Conservation (phyloP, 495 filamentous ascomycete genomes). For the Penicillium paradoxum region DNA sequence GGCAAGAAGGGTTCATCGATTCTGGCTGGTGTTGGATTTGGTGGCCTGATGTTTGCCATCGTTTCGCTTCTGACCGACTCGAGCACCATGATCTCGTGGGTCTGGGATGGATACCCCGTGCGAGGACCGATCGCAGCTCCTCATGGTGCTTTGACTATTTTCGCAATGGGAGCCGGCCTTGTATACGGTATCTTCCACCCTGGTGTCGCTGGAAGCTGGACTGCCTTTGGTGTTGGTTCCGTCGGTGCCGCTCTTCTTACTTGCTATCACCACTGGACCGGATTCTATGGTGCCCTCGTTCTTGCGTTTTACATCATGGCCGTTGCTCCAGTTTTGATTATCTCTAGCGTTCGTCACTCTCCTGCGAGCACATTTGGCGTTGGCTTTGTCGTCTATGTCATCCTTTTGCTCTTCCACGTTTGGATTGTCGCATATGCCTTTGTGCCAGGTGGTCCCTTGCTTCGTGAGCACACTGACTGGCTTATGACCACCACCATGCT, state of each 20-base stretch:
- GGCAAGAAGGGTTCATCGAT: slow-evolving; percentile 61
- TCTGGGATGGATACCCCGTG: slow-evolving; percentile 96
- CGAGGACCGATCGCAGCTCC: slow-evolving; percentile 83
- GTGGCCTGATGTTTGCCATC: slow-evolving; percentile 81
- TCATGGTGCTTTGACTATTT: slow-evolving; percentile 79
- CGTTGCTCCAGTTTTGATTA: slow-evolving; percentile 69
- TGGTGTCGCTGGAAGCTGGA: slow-evolving; percentile 69
- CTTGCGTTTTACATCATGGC: slow-evolving; percentile 78
- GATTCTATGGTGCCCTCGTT: slow-evolving; percentile 79
- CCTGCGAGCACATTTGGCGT: slow-evolving; percentile 78
- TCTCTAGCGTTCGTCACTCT: slow-evolving; percentile 65
- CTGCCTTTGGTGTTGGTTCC: slow-evolving; percentile 70
- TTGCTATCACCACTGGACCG: slow-evolving; percentile 75
- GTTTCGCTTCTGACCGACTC: slow-evolving; percentile 94
- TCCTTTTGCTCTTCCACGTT: slow-evolving; percentile 88
- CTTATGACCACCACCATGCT: slow-evolving; percentile 84
- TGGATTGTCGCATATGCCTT: slow-evolving; percentile 99
- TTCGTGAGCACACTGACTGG: slow-evolving; percentile 94
- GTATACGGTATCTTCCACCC: slow-evolving; percentile 70
- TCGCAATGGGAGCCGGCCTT: slow-evolving; percentile 82
- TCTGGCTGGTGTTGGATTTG: slow-evolving; percentile 72
- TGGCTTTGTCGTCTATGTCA: slow-evolving; percentile 83
- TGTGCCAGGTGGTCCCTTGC: slow-evolving; percentile 90
- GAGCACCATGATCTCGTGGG: slow-evolving; percentile 98
- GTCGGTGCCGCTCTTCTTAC: slow-evolving; percentile 79